Evolutionary conservation across 108 stramenopile genomes (phyloP).

Genomic region (Pseudonitzschia multiseries): DNA sequence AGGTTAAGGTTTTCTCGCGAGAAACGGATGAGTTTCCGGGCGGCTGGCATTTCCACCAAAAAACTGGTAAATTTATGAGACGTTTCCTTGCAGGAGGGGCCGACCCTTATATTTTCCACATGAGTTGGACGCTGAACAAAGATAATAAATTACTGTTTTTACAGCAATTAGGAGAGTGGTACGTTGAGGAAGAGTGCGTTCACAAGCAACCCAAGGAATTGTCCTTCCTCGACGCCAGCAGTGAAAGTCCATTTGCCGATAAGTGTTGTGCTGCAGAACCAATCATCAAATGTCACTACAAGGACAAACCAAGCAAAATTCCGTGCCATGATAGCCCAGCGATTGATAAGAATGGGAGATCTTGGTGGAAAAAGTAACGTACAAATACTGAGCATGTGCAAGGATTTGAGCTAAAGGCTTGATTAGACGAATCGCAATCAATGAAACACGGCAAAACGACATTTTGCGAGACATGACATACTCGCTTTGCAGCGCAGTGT

Average conservation of each 20-base stretch:
- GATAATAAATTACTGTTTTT: slow-evolving; percentile 71
- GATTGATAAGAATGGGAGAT: slow-evolving; percentile 48
- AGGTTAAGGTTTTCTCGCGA: slow-evolving; percentile 60
- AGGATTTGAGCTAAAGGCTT: no score
- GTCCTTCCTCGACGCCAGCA: neutral
- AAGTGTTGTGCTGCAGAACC: slow-evolving; percentile 72
- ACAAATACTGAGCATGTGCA: no score
- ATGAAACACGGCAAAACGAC: no score
- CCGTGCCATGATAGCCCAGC: slow-evolving; percentile 63
- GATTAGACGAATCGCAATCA: no score
- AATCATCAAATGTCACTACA: slow-evolving; percentile 63
- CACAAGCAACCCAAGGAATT: neutral
- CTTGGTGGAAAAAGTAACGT: slow-evolving; percentile 43
- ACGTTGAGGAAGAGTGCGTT: slow-evolving; percentile 50
- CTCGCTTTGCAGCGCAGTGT: no score
- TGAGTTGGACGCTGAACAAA: slow-evolving; percentile 78
- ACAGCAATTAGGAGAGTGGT: slow-evolving; percentile 76
- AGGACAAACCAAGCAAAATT: slow-evolving; percentile 75
- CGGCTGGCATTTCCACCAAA: slow-evolving; percentile 41
- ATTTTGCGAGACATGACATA: no score
- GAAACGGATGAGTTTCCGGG: slow-evolving; percentile 48
- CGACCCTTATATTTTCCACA: slow-evolving; percentile 30
- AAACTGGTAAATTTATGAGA: slow-evolving; percentile 26
- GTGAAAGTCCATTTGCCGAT: neutral
- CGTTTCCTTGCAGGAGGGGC: slow-evolving; percentile 30